Evolutionary conservation across 495 filamentous ascomycete species (phyloP).

Genomic region (Aspergillus indologenus): DNA sequence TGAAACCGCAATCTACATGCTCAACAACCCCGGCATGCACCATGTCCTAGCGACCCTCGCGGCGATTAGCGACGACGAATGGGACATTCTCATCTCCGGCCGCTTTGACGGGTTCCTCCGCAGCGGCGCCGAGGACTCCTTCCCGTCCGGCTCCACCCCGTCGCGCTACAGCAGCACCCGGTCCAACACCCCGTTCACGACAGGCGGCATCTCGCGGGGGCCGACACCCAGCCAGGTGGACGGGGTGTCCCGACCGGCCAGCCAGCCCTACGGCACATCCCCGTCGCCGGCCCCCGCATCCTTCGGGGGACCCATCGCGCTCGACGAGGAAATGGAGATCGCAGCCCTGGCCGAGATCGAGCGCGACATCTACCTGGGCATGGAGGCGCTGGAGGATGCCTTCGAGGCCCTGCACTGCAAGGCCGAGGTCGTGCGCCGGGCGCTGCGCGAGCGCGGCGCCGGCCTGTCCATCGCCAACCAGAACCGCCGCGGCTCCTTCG

Average conservation of each 20-base stretch:
- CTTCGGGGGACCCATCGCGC: conserved; percentile 65
- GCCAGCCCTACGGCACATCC: conserved; percentile 34
- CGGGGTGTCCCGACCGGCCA: conserved; percentile 33
- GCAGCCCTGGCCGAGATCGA: conserved; percentile 85
- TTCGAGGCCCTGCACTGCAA: conserved; percentile 87
- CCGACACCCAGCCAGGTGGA: conserved; percentile 42
- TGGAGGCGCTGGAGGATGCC: conserved; percentile 93
- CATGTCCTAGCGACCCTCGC: conserved; percentile 84
- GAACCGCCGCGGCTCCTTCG: conserved; percentile 55
- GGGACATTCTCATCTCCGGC: conserved; percentile 94
- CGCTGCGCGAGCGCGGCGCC: conserved; percentile 74
- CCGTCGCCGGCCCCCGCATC: conserved; percentile 41
- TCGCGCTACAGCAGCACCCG: conserved; percentile 37
- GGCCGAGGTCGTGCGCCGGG: conserved; percentile 76
- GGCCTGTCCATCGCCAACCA: conserved; percentile 77
- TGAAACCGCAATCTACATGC: conserved; percentile 82
- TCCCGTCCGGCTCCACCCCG: conserved; percentile 26
- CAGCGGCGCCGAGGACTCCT: conserved; percentile 74
- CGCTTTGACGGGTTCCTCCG: conserved; percentile 97
- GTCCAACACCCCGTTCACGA: conserved; percentile 43
- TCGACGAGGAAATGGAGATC: conserved; percentile 95
- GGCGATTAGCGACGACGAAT: conserved; percentile 80
- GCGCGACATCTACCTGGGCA: conserved; percentile 85
- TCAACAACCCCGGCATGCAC: conserved; percentile 78
- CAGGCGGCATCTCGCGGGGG: conserved; percentile 38